Evolutionary conservation across 2,329 filamentous ascomycete species (phyloP), one percentile per base, ranked within the genome.

Genomic region (Neofusicoccum laricinum): DNA sequence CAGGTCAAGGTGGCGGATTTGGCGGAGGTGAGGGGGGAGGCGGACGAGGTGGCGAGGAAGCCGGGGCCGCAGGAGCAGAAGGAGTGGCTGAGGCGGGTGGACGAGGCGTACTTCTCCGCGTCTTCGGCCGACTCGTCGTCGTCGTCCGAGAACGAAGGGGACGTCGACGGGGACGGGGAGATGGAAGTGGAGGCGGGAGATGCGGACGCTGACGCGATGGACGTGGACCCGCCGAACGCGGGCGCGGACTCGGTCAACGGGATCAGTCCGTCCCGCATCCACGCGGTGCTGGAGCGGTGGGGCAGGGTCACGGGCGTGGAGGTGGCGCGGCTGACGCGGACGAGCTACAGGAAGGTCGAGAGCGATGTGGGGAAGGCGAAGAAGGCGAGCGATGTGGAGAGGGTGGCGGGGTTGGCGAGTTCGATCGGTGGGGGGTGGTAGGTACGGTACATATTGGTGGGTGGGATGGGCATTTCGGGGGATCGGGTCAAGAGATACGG

Each of bases 371-470:
- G 95, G 58, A 96, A 95, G 80, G 55, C 32, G 15, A 84, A 86
- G 68, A 81, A 83, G 68, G 85, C 75, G 72, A 83, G 83, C 66
- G 90, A 93, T 73, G 89, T 91, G 48, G 90, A 96, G 73, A 86
- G 89, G 66, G 93, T 97, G 45, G 90, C 93, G 65, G 92, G 95
- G 73, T 83, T 99, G 72, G 94, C 94, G 51, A 89, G 92, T 64
- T 95, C 93, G 77, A 91, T 93, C 70, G 95, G 93, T 61, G 95
- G 95, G 61, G 95, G 95, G 25, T 99, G 95, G 95, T 98, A 63
- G 4, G 25, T 30, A n/a, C n/a, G n/a, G n/a, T n/a, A n/a, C n/a
- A n/a, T n/a, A n/a, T n/a, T n/a, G n/a, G n/a, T n/a, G n/a, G n/a
- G n/a, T n/a, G n/a, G 25, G 5, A 30, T 30, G 25, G 25, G 25